Conservation (phyloP, 2,329 filamentous ascomycete species). For the Fusarium sambucinum region DNA sequence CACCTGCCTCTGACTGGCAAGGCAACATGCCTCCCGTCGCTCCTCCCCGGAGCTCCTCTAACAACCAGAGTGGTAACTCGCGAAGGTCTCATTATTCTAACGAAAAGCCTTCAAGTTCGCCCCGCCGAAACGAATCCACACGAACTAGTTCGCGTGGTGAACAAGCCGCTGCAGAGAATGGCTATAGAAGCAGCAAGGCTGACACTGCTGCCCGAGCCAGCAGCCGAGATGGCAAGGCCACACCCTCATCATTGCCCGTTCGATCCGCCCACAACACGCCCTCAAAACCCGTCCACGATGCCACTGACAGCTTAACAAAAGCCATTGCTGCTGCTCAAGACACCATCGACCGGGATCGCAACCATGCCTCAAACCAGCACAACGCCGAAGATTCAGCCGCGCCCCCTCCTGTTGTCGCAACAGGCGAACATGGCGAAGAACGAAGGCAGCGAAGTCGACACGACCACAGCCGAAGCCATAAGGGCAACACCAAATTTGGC, state of each 20-base stretch:
- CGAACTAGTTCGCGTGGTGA: conserved; percentile 53
- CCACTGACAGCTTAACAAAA: conserved; percentile 82
- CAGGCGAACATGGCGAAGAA: conserved; percentile 60
- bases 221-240: conserved; percentile 56
- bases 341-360: conserved; percentile 48
- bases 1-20: conserved; percentile 63
- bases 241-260: conserved; percentile 58
- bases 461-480: conserved; percentile 68
- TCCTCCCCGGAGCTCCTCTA: conserved; percentile 85
- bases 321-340: conserved; percentile 64
- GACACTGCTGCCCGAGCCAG: conserved; percentile 57
- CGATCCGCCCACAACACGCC: conserved; percentile 60
- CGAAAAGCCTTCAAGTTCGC: conserved; percentile 59
- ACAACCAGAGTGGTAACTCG: conserved; percentile 59
- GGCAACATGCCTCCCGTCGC: conserved; percentile 77
- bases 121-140: conserved; percentile 56
- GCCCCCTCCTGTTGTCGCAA: conserved; percentile 59
- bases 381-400: conserved; percentile 57
- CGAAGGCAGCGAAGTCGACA: conserved; percentile 68
- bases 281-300: conserved; percentile 75
- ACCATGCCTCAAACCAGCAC: conserved; percentile 45
- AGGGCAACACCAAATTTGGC: conserved; percentile 84
- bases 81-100: conserved; percentile 60
- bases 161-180: conserved; percentile 47
- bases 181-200: conserved; percentile 50